phyloP scores from a whole-genome alignment of 257 asterid species.

The Solanum etuberosum region DNA sequence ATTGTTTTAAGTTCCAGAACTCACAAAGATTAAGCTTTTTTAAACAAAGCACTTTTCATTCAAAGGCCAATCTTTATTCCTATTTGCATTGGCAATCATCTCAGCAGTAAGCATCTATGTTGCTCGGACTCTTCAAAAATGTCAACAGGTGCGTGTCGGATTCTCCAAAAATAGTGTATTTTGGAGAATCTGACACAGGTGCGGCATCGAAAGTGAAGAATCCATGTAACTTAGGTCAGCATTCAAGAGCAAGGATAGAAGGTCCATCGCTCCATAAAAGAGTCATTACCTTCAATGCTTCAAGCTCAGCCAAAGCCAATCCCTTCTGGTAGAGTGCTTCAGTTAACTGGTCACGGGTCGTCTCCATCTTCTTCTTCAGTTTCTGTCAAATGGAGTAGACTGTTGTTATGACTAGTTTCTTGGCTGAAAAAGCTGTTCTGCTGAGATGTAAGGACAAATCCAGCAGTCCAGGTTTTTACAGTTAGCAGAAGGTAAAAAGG shows the following conservation, averaged over 20 bases:
- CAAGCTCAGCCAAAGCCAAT: constrained; percentile 67
- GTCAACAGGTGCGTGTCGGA: background rate
- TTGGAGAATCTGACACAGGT: background rate
- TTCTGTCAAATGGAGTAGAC: constrained; percentile 31
- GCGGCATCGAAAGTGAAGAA: background rate
- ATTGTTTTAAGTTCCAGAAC: background rate
- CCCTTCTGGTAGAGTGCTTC: constrained; percentile 94
- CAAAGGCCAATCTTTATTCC: background rate
- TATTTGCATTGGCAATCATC: background rate
- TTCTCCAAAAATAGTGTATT: background rate
- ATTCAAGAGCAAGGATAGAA: background rate
- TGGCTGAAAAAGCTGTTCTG: background rate
- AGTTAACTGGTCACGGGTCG: constrained; percentile 70
- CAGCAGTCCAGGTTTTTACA: background rate
- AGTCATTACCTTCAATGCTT: constrained; percentile 48
- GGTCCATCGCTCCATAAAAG: background rate
- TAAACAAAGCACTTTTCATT: background rate
- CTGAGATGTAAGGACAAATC: background rate
- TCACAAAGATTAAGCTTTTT: background rate
- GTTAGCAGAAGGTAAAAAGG: background rate
- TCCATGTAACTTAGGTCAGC: background rate
- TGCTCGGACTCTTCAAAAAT: background rate
- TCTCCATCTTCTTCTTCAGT: constrained; percentile 78
- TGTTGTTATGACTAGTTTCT: constrained; percentile 5
- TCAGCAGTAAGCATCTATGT: background rate